Conservation (phyloP, 1,284 basidiomycete genomes). For the Irpex lacteus region DNA sequence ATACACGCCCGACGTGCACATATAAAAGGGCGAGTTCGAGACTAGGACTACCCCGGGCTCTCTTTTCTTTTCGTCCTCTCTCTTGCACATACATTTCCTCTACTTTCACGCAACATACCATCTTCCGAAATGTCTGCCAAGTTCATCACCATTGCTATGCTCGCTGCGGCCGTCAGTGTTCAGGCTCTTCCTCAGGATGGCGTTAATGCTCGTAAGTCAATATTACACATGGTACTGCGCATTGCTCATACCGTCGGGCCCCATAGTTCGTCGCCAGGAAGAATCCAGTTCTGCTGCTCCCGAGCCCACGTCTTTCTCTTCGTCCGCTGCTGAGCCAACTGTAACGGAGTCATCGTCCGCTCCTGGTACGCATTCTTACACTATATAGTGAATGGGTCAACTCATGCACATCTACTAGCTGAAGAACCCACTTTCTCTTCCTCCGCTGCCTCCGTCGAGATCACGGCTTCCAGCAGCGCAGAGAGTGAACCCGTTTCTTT, state of each 20-base stretch:
- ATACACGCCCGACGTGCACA: background rate
- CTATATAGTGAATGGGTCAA: background rate
- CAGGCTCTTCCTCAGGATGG: background rate
- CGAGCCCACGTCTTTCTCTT: background rate
- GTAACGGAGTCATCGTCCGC: background rate
- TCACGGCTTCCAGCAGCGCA: background rate
- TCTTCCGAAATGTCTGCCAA: background rate
- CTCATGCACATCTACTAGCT: background rate
- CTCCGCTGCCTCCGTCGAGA: background rate
- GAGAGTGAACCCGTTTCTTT: background rate
- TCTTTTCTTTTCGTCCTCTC: background rate
- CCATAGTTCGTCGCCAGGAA: background rate
- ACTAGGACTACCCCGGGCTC: background rate
- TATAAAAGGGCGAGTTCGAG: background rate
- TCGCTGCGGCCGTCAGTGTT: background rate
- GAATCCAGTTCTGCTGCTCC: background rate
- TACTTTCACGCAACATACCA: background rate
- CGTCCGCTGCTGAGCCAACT: background rate
- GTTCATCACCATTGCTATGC: background rate
- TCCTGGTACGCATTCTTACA: background rate
- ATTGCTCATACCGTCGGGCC: background rate
- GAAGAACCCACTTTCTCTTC: background rate
- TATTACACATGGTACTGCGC: background rate
- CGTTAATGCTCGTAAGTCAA: background rate
- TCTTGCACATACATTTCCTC: background rate